Base-by-base conservation (phyloP, 225 moss, liverwort and hornwort species). In the Takakia lepidozioides region DNA sequence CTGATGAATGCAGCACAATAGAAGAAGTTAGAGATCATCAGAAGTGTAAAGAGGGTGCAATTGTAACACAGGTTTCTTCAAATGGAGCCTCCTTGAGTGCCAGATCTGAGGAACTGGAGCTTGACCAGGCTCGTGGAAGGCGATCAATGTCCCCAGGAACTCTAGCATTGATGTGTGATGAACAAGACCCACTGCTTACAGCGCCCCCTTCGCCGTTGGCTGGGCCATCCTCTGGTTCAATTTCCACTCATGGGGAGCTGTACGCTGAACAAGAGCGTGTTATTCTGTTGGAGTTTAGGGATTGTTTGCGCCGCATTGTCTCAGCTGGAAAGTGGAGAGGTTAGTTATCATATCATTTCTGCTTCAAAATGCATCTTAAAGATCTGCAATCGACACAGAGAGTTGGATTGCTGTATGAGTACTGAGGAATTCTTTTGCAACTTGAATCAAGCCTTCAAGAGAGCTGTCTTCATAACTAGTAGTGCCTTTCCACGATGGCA, bases 131-230 rank as follows among this genome's bases (percentile, higher is more conserved):
- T 8, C 79, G 72, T 25, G 61, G 61, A 50, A 72, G 66, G 40
- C 55, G 80, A 21, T 63, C 84, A 0, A 68, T 82, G 79, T 87
- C 84, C 7, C 87, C 92, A 2, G 92, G 82, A 60, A 92, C 82
- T 2, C 52, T 80, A 24, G 92, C 84, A 4, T 49, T 87, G 57
- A 80, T 92, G 82, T 87, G 92, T 53, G 84, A 92, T 52, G 92
- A 92, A 65, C 81, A 82, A 51, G 84, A 92, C 16, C 71, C 84
- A 0, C 54, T 87, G 56, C 76, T 75, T 50, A 69, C 84, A 5
- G 72, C 80, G 2, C 82, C 84, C 26, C 62, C 81, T 48, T 87
- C 91, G 35, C 84, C 80, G 25, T 52, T 66, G 10, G 65, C 60
- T 19, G 59, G 25, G 1, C 20, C 49, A 8, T 55, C 64, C 10